phyloP scores from a whole-genome alignment of 495 filamentous ascomycete species.

The Xylaria acuta region DNA sequence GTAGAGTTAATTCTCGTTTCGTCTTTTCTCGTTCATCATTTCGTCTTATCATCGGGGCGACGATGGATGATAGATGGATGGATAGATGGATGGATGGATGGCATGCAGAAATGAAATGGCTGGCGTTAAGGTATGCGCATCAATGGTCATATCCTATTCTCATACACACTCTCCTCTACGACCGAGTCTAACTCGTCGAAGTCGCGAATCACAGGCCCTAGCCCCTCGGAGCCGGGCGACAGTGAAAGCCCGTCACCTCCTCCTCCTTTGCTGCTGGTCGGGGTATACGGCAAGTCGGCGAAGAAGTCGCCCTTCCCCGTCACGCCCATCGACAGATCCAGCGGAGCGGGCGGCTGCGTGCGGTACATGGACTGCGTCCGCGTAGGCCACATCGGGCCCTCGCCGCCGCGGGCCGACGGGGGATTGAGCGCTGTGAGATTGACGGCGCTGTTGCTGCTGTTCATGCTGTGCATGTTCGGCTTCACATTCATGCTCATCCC shows the following conservation, averaged over 20 bases:
- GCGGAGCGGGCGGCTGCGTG: constrained; percentile 31
- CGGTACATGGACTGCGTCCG: constrained; percentile 25
- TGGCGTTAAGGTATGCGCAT: too few relatives aligned
- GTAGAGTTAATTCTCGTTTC: background rate
- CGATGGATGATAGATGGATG: background rate
- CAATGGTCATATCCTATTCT: constrained; percentile 22
- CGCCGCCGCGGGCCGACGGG: background rate
- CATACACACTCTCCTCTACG: constrained; percentile 29
- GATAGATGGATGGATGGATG: too few relatives aligned
- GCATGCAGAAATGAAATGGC: too few relatives aligned
- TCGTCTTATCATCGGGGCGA: background rate
- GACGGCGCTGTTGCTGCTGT: background rate
- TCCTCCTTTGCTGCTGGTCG: constrained; percentile 23
- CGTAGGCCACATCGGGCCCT: constrained; percentile 12
- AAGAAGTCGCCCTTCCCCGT: constrained; percentile 15
- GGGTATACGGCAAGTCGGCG: constrained; percentile 27
- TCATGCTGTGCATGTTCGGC: background rate
- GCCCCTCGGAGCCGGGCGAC: constrained; percentile 35
- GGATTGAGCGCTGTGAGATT: background rate
- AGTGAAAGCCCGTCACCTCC: constrained; percentile 25
- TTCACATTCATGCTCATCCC: background rate
- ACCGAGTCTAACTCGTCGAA: constrained; percentile 51
- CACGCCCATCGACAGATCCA: constrained; percentile 29
- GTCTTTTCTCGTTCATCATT: background rate
- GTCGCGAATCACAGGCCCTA: constrained; percentile 49